phyloP scores from a whole-genome alignment of 2,329 filamentous ascomycete species.

The Xylaria hypoxylon region DNA sequence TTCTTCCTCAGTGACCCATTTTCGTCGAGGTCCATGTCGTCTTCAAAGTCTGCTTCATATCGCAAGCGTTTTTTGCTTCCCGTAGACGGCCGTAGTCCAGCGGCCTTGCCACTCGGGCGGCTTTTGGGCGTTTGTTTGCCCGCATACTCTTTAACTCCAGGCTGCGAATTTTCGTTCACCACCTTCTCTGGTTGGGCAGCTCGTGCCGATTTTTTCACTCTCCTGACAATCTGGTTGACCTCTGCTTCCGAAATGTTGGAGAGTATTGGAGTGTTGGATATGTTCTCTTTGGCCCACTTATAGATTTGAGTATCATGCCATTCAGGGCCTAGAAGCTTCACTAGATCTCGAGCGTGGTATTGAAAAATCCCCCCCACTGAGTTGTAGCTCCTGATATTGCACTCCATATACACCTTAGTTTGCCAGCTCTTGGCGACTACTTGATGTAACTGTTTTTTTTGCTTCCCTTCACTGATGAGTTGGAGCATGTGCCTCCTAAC shows the following conservation, averaged over 20 bases:
- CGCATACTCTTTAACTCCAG: constrained; percentile 33
- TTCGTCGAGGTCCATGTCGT: constrained; percentile 54
- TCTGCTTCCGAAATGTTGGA: constrained; percentile 46
- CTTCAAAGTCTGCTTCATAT: constrained; percentile 49
- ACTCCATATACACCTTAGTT: constrained; percentile 53
- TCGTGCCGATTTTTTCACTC: constrained; percentile 43
- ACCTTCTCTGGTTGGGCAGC: constrained; percentile 20
- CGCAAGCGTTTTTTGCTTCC: constrained; percentile 60
- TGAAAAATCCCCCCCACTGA: constrained; percentile 56
- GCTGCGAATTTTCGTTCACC: constrained; percentile 38
- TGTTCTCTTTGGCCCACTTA: constrained; percentile 47
- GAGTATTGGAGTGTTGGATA: constrained; percentile 45
- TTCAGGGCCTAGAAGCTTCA: constrained; percentile 44
- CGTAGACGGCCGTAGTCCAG: constrained; percentile 57
- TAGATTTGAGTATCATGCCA: constrained; percentile 51
- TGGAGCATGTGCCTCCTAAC: constrained; percentile 44
- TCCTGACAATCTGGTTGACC: constrained; percentile 42
- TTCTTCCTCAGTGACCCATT: constrained; percentile 48
- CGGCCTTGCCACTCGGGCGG: constrained; percentile 58
- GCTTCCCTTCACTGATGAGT: constrained; percentile 45
- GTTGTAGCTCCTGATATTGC: constrained; percentile 56
- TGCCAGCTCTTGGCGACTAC: constrained; percentile 45
- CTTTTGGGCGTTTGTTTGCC: constrained; percentile 46
- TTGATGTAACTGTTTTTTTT: constrained; percentile 49
- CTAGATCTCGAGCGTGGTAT: constrained; percentile 58